phyloP scores from a whole-genome alignment of 2,329 filamentous ascomycete genomes.

The Akanthomyces uredinophilus region DNA sequence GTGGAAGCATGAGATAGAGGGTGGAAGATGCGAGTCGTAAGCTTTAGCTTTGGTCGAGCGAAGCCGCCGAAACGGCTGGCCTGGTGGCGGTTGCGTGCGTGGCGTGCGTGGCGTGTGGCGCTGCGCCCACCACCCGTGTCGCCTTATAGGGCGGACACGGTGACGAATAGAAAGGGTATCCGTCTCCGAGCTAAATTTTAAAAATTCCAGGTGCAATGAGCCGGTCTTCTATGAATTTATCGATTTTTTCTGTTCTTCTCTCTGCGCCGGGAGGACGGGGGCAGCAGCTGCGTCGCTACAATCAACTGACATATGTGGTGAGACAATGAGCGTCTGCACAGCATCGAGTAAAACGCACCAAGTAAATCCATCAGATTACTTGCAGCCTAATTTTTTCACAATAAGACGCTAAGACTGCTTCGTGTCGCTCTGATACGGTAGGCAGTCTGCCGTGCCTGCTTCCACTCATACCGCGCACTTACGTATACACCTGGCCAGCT shows the following conservation, averaged over 20 bases:
- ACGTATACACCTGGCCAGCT: not conserved
- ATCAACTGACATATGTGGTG: not conserved
- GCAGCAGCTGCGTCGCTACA: not conserved
- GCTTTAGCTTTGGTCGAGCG: not conserved
- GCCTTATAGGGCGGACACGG: not conserved
- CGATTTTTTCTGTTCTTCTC: not conserved
- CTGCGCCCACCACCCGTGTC: not conserved
- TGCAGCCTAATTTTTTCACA: not conserved
- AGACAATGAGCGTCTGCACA: too few species aligned
- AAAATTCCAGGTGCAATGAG: too few species aligned
- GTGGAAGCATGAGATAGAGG: not conserved
- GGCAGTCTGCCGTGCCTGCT: not conserved
- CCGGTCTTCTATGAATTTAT: not conserved
- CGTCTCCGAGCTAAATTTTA: not conserved
- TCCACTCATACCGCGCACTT: not conserved
- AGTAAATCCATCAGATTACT: too few species aligned
- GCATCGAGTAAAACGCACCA: too few species aligned
- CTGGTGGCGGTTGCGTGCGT: not conserved
- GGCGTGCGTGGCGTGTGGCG: constrained; percentile 10
- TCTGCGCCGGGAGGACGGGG: not conserved
- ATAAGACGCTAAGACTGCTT: not conserved
- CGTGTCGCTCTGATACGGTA: not conserved
- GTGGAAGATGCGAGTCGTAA: constrained; percentile 11
- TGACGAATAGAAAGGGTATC: not conserved
- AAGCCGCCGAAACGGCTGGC: not conserved